These are phyloP conservation scores for Thermothielavioides terrestris DNA, from an alignment of 495 filamentous ascomycete species.

Conservation along the genomic window DNA sequence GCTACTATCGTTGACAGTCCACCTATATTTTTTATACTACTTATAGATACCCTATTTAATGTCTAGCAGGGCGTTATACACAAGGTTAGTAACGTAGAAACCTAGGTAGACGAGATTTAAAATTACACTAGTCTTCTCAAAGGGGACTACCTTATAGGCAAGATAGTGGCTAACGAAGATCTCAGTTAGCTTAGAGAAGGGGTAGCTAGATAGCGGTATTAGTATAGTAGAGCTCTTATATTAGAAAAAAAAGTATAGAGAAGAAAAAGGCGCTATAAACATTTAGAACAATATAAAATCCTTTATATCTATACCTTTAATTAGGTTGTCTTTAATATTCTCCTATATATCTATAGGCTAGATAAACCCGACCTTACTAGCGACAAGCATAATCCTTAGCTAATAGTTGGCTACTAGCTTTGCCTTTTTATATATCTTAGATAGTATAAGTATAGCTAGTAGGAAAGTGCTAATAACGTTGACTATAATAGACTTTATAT, in stretches of 20 bases:
- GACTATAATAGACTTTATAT: slow-evolving; percentile 24
- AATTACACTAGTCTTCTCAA: slow-evolving; percentile 22
- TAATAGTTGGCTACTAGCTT: not conserved
- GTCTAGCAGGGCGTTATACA: slow-evolving; percentile 11
- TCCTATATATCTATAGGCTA: not conserved
- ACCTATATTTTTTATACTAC: slow-evolving; percentile 6
- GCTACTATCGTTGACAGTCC: slow-evolving; percentile 34
- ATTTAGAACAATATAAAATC: not conserved
- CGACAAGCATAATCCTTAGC: not conserved
- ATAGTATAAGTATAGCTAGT: slow-evolving; percentile 34
- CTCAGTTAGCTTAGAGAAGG: slow-evolving; percentile 14
- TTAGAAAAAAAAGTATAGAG: not conserved
- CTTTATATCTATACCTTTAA: slow-evolving; percentile 4
- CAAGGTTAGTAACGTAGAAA: slow-evolving; percentile 29
- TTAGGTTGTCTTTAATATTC: slow-evolving; percentile 7
- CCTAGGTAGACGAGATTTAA: slow-evolving; percentile 37
- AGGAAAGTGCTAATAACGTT: slow-evolving; percentile 45
- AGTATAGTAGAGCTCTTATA: too few species aligned
- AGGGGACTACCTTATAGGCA: slow-evolving; percentile 5
- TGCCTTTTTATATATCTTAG: slow-evolving; percentile 17
- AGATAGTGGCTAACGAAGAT: slow-evolving; percentile 16
- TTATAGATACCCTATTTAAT: not conserved
- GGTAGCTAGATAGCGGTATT: not conserved
- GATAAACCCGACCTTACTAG: slow-evolving; percentile 1
- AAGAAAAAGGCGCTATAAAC: not conserved